Evolutionary conservation across 176 grass and related monocot species (phyloP).

Genomic region (Paspalum vaginatum): DNA sequence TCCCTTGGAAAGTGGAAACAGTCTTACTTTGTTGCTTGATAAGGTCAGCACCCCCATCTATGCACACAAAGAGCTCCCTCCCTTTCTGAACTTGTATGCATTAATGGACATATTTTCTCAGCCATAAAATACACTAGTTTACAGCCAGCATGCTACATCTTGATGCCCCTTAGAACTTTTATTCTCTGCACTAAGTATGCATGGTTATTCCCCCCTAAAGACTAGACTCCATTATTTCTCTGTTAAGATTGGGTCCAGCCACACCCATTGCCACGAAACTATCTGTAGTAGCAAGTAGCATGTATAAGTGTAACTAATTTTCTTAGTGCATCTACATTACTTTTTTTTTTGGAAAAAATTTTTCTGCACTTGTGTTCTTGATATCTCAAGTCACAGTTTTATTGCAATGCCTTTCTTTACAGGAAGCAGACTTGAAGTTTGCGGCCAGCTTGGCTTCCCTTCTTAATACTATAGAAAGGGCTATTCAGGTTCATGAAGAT

Average conservation of each 20-base stretch:
- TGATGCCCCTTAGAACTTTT: not conserved
- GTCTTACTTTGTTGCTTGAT: conserved; percentile 63
- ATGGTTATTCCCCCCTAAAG: not conserved
- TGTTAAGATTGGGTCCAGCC: not conserved
- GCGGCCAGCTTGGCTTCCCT: conserved; percentile 70
- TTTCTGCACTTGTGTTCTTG: not conserved
- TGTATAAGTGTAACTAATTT: not conserved
- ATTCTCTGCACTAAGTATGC: not conserved
- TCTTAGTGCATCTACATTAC: conserved; percentile 11
- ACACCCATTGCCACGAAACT: not conserved
- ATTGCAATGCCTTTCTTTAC: conserved; percentile 44
- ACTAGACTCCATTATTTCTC: not conserved
- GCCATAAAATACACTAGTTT: not conserved
- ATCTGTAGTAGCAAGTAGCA: not conserved
- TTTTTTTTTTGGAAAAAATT: not conserved
- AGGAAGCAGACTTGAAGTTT: conserved; percentile 86
- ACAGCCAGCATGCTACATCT: not conserved
- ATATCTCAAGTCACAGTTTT: conserved; percentile 3
- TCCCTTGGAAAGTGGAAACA: conserved; percentile 73
- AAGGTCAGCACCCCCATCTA: conserved; percentile 57
- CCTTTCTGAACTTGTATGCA: not conserved
- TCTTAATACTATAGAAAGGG: conserved; percentile 63
- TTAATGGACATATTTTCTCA: not conserved
- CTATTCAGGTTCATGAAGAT: conserved; percentile 76
- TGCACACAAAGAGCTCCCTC: not conserved